Percentiles rank a stretch among this genome's conserved stretches.
phyloP scores from a whole-genome alignment of 768 basidiomycete species.

The Peribolospora baueri region DNA sequence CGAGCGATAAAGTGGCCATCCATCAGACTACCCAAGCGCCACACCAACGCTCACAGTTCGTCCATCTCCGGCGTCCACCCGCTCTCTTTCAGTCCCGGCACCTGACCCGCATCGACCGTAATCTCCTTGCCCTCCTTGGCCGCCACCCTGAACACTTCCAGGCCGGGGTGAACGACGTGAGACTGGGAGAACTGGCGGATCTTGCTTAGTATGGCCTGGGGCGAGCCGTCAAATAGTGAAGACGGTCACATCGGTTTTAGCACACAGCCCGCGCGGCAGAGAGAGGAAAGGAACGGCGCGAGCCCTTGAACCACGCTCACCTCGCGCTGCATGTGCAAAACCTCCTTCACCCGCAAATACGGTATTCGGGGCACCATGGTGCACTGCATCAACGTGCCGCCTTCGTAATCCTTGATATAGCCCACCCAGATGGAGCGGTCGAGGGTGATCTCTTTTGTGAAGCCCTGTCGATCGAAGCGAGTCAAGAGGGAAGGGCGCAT shows the following conservation, averaged over 20 bases:
- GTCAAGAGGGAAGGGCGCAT: neutral
- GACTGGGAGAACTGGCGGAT: slow-evolving; percentile 65
- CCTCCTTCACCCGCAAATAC: slow-evolving; percentile 56
- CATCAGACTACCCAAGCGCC: slow-evolving; percentile 13
- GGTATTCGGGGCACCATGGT: slow-evolving; percentile 78
- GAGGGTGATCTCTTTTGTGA: slow-evolving; percentile 89
- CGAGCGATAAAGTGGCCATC: neutral
- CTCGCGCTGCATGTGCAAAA: slow-evolving; percentile 59
- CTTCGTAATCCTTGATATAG: slow-evolving; percentile 99
- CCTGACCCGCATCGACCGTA: slow-evolving; percentile 40
- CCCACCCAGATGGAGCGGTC: slow-evolving; percentile 82
- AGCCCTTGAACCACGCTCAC: slow-evolving; percentile 11
- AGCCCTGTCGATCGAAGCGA: slow-evolving; percentile 27
- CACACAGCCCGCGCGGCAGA: neutral
- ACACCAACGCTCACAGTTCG: slow-evolving; percentile 26
- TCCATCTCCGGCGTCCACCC: slow-evolving; percentile 77
- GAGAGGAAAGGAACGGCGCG: neutral
- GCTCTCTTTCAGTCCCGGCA: slow-evolving; percentile 82
- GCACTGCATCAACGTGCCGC: slow-evolving; percentile 95
- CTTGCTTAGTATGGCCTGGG: slow-evolving; percentile 51
- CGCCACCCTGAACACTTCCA: slow-evolving; percentile 22
- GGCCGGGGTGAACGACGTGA: slow-evolving; percentile 59
- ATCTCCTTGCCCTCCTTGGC: slow-evolving; percentile 8
- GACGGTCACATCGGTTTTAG: neutral
- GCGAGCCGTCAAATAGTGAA: neutral